Base-by-base conservation (phyloP, 2,329 filamentous ascomycete species). In the Hypoxylon sp. region DNA sequence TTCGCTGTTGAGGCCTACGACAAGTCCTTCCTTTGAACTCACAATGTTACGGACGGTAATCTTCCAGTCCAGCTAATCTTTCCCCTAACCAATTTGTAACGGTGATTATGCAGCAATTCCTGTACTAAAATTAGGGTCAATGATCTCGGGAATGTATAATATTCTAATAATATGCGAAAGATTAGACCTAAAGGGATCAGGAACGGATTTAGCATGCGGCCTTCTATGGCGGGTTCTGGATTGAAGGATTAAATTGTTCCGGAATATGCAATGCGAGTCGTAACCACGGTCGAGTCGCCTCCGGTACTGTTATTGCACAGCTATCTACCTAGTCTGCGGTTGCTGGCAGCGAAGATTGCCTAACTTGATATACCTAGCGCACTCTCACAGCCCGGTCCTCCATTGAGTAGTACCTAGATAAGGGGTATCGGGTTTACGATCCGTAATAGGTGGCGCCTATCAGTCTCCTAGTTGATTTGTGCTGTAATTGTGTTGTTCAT, bases 201-300 rank as follows among this genome's bases (percentile, higher is more conserved):
- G 58, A 68, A 59, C 55, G n/a, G 13, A 13, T 56, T 50, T 55
- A 28, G 51, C 58, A 58, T 61, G 43, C 52, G 55, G 49, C 50
- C 48, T 50, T 60, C 61, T 43, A 61, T 34, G 25, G 60, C 49
- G 55, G 36, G 56, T 56, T 62, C 38, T 68, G 56, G 61, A 58
- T 60, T 52, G 65, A 68, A 64, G 65, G 65, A 68, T 61, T 52
- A 60, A 60, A 34, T 56, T 56, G 41, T 59, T 62, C 61, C 58
- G 34, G 58, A n/a, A 49, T 61, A 62, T 56, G 56, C 55, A 62
- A 60, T 55, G 61, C 61, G 41, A 56, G 23, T 63, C 52, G 41
- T 36, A 28, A 50, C 55, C 50, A 56, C 23, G 51, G 38, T 57
- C 60, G 52, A 45, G 21, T 53, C 41, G 36, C 11, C 52, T 67